Evolutionary conservation across 345 rosid species (phyloP).

Genomic region (Turritis glabra): DNA sequence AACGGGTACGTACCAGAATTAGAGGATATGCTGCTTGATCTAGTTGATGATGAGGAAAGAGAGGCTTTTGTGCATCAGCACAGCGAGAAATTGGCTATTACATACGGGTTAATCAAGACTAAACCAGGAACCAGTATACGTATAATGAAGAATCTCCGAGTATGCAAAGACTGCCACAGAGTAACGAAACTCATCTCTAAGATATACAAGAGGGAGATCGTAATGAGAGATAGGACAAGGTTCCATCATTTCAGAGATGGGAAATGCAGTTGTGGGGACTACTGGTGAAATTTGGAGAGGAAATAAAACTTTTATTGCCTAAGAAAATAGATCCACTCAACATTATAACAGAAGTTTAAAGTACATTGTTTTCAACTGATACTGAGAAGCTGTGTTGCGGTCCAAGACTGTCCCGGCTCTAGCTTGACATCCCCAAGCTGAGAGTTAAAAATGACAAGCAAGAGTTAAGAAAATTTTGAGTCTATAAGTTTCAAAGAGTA

Average conservation of each 20-base stretch:
- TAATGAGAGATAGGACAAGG: conserved; percentile 63
- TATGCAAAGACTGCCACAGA: conserved; percentile 62
- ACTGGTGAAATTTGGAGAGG: conserved; percentile 48
- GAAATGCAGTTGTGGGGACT: conserved; percentile 56
- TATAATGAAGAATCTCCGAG: conserved; percentile 65
- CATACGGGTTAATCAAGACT: conserved; percentile 61
- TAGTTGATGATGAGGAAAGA: conserved; percentile 52
- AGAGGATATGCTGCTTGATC: conserved; percentile 42
- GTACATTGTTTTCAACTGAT: conserved; percentile 44
- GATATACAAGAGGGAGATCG: conserved; percentile 50
- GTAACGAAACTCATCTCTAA: conserved; percentile 59
- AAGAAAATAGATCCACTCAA: conserved; percentile 19
- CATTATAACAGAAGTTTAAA: conserved; percentile 15
- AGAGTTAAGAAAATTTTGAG: not conserved
- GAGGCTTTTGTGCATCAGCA: conserved; percentile 57
- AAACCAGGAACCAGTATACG: conserved; percentile 47
- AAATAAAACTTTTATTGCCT: conserved; percentile 21
- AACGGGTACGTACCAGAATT: conserved; percentile 55
- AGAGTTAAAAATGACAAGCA: conserved; percentile 22
- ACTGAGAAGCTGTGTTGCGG: conserved; percentile 73
- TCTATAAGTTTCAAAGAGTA: not conserved
- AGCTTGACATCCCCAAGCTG: conserved; percentile 82
- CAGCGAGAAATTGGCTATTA: conserved; percentile 65
- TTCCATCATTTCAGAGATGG: conserved; percentile 62
- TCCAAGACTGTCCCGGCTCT: conserved; percentile 81